Conservation (phyloP, 2,329 filamentous ascomycete genomes). For the Xylaria arbuscula region DNA sequence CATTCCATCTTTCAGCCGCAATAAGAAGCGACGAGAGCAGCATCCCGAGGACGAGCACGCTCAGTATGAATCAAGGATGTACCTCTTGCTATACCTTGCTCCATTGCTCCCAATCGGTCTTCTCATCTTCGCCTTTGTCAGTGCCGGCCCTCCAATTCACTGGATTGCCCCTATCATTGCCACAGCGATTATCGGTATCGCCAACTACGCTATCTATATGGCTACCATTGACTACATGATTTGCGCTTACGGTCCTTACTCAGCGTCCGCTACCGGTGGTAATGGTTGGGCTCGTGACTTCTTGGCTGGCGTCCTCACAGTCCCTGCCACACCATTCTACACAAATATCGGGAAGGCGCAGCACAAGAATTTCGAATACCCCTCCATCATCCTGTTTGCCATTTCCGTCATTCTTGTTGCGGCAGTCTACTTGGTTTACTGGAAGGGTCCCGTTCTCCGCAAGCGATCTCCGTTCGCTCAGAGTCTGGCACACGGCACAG, state of each 20-base stretch:
- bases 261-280: constrained; percentile 73
- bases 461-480: constrained; percentile 67
- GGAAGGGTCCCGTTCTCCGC: constrained; percentile 63
- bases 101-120: constrained; percentile 71
- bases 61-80: constrained; percentile 71
- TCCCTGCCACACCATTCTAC: constrained; percentile 70
- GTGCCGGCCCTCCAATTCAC: constrained; percentile 62
- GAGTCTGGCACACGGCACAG: constrained; percentile 58
- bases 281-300: constrained; percentile 75
- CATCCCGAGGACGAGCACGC: constrained; percentile 64
- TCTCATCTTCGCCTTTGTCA: constrained; percentile 72
- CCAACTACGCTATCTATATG: constrained; percentile 74
- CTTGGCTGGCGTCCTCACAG: constrained; percentile 71
- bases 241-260: constrained; percentile 73
- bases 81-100: constrained; percentile 68
- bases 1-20: constrained; percentile 62
- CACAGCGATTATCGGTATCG: constrained; percentile 69
- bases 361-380: not conserved
- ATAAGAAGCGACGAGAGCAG: constrained; percentile 57
- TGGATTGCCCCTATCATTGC: constrained; percentile 75
- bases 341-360: constrained; percentile 58
- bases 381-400: not conserved
- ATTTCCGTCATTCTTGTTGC: constrained; percentile 66
- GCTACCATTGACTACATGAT: constrained; percentile 77
- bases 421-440: constrained; percentile 53